phyloP scores from a whole-genome alignment of 1,139 yeast genomes.

The Pichiaceae sp. region DNA sequence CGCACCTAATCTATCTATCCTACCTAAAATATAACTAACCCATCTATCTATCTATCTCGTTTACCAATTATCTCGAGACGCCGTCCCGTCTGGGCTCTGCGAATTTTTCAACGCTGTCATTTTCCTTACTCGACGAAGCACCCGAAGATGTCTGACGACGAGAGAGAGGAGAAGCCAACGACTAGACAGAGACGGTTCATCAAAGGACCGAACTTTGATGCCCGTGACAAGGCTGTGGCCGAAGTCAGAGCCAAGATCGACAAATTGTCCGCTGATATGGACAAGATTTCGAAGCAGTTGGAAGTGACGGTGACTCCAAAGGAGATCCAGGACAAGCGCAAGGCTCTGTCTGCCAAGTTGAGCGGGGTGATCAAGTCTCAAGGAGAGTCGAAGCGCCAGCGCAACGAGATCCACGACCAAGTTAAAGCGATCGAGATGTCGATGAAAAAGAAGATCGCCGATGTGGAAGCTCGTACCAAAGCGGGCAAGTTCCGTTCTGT shows the following conservation, averaged over 20 bases:
- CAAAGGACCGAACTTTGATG: constrained; percentile 71
- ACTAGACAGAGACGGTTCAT: constrained; percentile 39
- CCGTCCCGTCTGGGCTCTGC: too few species aligned
- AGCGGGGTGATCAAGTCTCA: constrained; percentile 60
- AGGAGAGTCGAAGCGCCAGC: constrained; percentile 60
- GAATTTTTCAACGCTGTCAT: too few species aligned
- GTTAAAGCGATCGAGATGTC: constrained; percentile 63
- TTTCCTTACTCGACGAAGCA: too few species aligned
- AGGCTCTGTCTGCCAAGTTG: constrained; percentile 57
- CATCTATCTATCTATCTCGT: too few species aligned
- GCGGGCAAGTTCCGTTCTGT: constrained; percentile 64
- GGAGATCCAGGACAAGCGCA: constrained; percentile 45
- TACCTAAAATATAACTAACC: too few species aligned
- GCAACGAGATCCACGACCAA: constrained; percentile 63
- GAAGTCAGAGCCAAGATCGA: constrained; percentile 61
- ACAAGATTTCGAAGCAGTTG: constrained; percentile 35
- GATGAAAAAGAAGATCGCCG: constrained; percentile 70
- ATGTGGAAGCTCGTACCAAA: constrained; percentile 63
- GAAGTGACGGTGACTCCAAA: constrained; percentile 36
- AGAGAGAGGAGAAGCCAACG: constrained; percentile 13
- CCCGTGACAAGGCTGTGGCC: constrained; percentile 49
- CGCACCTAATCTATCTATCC: too few species aligned
- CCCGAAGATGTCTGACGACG: background rate
- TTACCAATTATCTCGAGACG: too few species aligned
- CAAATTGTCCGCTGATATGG: constrained; percentile 47